Evolutionary conservation across 2,329 filamentous ascomycete species (phyloP), one percentile per base, ranked within the genome.

Genomic region (Pseudogymnoascus sp.): DNA sequence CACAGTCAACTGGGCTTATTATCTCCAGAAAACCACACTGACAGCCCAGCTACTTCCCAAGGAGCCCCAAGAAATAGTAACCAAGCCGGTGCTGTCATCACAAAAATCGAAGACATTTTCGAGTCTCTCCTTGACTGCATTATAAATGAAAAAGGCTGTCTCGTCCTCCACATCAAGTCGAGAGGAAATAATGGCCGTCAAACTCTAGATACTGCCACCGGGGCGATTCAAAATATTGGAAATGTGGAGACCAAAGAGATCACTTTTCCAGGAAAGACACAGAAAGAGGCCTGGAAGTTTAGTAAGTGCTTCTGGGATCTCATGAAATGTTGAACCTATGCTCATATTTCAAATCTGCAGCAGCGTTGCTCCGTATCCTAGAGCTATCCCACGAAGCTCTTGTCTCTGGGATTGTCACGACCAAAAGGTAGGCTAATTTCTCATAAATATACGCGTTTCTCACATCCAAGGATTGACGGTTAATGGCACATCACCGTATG

Each of bases 381-480:
- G 80, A 85, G 65, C 66, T 85, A 1, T 79, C 81, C 0, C 84
- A 85, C 63, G 79, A 83, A 66, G 82, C 84, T 2, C 72, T 88
- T 1, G 72, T 81, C 0, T 76, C 79, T 0, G 82, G 80, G 1
- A 77, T 73, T 7, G 67, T 83, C 2, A 75, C 85, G 18, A 87
- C 85, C 2, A 88, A 88, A 71, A 82, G 85, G 84, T 86, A 30
- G 12, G 47, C n/a, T 32, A 5, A 54, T 47, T 65, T 30, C 22
- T 30, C 41, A 60, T 54, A 1, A 63, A 32, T 30, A 32, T 16
- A n/a, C 30, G 11, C 14, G 7, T 11, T 59, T 47, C 41, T 30
- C 38, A 37, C 8, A 39, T 11, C 38, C 16, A 39, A 39, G 38
- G 7, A 8, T 12, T 20, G 16, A n/a, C n/a, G 38, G 12, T 11